Base-by-base conservation (phyloP, 1,139 yeast genomes). In the Blastobotrys proliferans region DNA sequence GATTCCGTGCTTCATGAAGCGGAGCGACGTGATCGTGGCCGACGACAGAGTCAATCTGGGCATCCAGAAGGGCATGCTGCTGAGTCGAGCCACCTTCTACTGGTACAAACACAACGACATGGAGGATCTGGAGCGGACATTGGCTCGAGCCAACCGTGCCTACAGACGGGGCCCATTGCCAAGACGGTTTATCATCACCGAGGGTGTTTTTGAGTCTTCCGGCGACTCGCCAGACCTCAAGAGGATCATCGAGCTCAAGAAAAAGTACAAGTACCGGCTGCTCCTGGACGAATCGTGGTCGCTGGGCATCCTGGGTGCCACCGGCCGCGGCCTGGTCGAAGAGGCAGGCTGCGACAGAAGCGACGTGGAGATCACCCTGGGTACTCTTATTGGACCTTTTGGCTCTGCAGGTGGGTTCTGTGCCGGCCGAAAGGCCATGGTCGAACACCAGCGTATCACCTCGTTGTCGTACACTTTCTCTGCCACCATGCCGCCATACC, bases 361-460 rank as follows among this genome's bases (percentile, higher is more conserved):
- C 52, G 65, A 70, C 1, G 72, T 92, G 47, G 94, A 92, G 52
- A 81, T 92, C 51, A 84, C 95, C 10, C 75, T 87, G 47, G 97
- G 97, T 22, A 81, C 95, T 2, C 68, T 92, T 72, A 94, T 96
- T 10, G 74, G 74, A 34, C 73, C 95, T 0, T 74, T 90, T 53
- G 94, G 90, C n/a, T 74, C 94, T 8, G 81, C 94, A 35, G 99
- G 99, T 51, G 98, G 96, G 0, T 92, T 87, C 64, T 92, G 95
- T 61, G 86, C 86, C 20, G 98, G 97, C 47, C 83, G 78, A 32
- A 67, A 69, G 31, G 82, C 83, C 46, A 86, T 92, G 90, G 79
- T 90, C 35, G 84, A 82, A 55, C 96, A 92, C 66, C 98, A 94
- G 72, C 80, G 94, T 60, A 83, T 90, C 57, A 85, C 88, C 25